Evolutionary conservation across 208 protist species (phyloP), one percentile per base, ranked within the genome.

Genomic region (Acanthamoeba divionensis): DNA sequence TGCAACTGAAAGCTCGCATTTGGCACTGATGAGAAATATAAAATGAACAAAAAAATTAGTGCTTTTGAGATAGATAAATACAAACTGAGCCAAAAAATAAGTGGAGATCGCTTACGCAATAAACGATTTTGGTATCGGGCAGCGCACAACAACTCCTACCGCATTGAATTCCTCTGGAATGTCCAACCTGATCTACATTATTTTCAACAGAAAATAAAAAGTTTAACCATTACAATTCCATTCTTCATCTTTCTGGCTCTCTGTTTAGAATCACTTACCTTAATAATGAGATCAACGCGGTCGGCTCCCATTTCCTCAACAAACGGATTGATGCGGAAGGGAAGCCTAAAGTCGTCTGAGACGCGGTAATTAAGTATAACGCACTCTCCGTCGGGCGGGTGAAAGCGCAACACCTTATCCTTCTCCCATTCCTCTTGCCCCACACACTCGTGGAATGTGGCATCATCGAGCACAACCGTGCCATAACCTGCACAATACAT

Each of bases 291-390:
- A 26, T 93, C 91, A 65, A 91, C 38, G n/a, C 91, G 91, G 83
- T 90, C 69, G n/a, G 92, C 50, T 12, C 29, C 87, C 47, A 63
- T 24, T 47, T 92, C 33, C 21, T 97, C 92, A 13, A 97, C 21
- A 2, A 93, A 95, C 21, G 96, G 94, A 6, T 90, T 63, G 24
- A 98, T 67, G 29, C 91, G 91, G 89, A 98, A 96, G 6, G 96
- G 96, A 55, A 94, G 77, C 1, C 41, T 13, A n/a, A 90, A 83
- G 0, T 91, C 57, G 18, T 71, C 31, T 47, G 93, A 85, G 55
- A 96, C 89, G 52, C 94, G 94, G 94, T 98, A 98, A 55, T 96
- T 97, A 95, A 98, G 96, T 5, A 98, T 92, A 9, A 94, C 94
- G 77, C 97, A 98, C 60, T 97, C 96, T 18, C 97, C 96, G 9